Conservation (phyloP, 2,329 filamentous ascomycete species). For the Chaetomiaceae sp. region DNA sequence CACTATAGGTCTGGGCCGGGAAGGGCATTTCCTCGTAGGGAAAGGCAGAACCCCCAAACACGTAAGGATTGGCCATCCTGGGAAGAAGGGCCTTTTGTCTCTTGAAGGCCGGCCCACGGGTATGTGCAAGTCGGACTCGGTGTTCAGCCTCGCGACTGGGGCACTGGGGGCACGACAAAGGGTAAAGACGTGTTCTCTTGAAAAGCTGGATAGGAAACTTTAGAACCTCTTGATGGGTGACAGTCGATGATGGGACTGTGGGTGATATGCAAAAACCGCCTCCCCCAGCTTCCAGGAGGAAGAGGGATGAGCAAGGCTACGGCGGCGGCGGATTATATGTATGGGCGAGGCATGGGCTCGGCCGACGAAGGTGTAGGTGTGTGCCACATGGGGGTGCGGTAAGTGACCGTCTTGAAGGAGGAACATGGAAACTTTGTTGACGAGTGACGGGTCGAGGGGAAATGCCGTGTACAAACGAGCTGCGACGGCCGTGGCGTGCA, state of each 20-base stretch:
- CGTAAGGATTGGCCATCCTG: conserved; percentile 12
- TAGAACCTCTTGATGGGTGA: not conserved
- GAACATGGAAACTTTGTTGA: not conserved
- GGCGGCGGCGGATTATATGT: conserved; percentile 8
- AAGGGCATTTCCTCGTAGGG: conserved; percentile 11
- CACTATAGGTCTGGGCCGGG: not conserved
- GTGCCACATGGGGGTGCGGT: conserved; percentile 1
- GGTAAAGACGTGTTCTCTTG: not conserved
- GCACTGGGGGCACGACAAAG: not conserved
- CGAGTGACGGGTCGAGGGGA: not conserved
- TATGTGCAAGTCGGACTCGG: not conserved
- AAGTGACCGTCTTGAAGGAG: not conserved
- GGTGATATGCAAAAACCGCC: not conserved
- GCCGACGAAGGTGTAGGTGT: not conserved
- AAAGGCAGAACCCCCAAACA: conserved; percentile 3
- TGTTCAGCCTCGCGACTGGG: not conserved
- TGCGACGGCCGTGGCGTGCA: not conserved
- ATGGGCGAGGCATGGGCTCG: conserved; percentile 1
- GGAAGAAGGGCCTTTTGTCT: not conserved
- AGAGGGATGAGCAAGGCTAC: not conserved
- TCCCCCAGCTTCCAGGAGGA: not conserved
- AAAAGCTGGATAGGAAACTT: not conserved
- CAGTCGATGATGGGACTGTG: not conserved
- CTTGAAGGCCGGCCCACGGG: not conserved
- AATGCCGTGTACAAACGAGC: not conserved